Evolutionary conservation across 208 protist species (phyloP), one percentile per base, ranked within the genome.

Genomic region (Leishmania tarentolae): DNA sequence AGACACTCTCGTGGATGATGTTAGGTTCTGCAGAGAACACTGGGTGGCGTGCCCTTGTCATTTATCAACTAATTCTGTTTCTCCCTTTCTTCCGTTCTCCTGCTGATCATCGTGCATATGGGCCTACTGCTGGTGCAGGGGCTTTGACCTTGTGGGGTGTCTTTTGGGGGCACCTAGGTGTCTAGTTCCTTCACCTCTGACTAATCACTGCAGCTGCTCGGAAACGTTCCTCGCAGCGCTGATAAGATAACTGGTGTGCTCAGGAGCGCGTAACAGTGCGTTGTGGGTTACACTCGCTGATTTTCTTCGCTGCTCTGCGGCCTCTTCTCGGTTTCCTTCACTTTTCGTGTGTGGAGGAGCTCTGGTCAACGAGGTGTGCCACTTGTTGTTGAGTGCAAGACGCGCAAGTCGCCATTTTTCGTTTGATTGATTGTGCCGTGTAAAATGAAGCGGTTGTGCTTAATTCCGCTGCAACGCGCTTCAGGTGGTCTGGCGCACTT

Each of bases 371-470:
- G 2, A 35, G 24, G 65, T 46, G 65, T 46, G 65, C 65, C 65
- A 46, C 65, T 46, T 42, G 21, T 37, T 37, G 37, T 37, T 71
- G 65, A 71, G 65, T 19, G 46, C 37, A 24, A 71, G 40, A 68
- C 24, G 61, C 61, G 4, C 61, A 68, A 13, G 3, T 15, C 11
- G 21, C 40, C 28, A 19, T 72, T 72, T n/a, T n/a, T n/a, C 50
- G 17, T 28, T 42, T 35, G 35, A 19, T 72, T 72, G 40, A 15
- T 42, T 73, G 42, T 35, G 4, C 52, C 13, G 50, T 8, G 15
- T 3, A 47, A 31, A 46, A 78, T 78, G 75, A 53, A 69, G 57
- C 75, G 57, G 19, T 2, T 78, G 8, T 40, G 31, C 75, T 24
- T 8, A 35, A 68, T 17, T 2, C 13, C 44, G 21, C 21, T 69